Evolutionary conservation across 2,329 filamentous ascomycete genomes (phyloP), one percentile per base, ranked within the genome.

Genomic region (Hypoxylon sp.): DNA sequence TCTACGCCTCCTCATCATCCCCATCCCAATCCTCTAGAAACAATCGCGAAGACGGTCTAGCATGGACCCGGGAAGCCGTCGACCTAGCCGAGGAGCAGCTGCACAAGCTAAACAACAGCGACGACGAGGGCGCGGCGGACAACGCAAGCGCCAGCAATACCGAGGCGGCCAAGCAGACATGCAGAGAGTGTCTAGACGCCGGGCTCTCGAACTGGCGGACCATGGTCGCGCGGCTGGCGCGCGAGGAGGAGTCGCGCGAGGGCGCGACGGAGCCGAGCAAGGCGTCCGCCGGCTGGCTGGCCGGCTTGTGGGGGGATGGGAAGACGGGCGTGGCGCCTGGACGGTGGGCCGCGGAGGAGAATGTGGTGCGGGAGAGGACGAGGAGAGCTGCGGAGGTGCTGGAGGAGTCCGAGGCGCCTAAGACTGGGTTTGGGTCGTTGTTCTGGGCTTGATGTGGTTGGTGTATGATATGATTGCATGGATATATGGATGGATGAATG

Each of bases 21-120:
- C 13, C n/a, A 8, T 17, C 16, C 4, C 25, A 4, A 6, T 25
- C 34, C 26, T n/a, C n/a, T n/a, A n/a, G n/a, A n/a, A 38, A 36
- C 30, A 27, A 7, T 15, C 75, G 77, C 40, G 85, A 90, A 37
- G 86, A 88, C 54, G 93, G 91, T 0, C 77, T 97, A 2, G 85
- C 86, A 4, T 97, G 93, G 93, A 96, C 93, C 1, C 83, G 91
- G 46, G 90, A 96, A 57, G 91, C 88, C 17, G 90, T 96, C 21
- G 88, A 92, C 60, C 75, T 89, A 1, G 88, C 91, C 2, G 91
- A 92, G 71, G 79, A 86, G 54, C 85, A 84, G 63, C 78, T 84
- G 30, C 81, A 78, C 60, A 71, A 63, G 13, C 68, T 81, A 1
- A 67, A 65, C 59, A 47, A 63, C 45, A 34, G 34, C 21, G 59